These are phyloP conservation scores for Angomonas ambiguus DNA, from an alignment of 208 protist genomes.

Conservation along the genomic window DNA sequence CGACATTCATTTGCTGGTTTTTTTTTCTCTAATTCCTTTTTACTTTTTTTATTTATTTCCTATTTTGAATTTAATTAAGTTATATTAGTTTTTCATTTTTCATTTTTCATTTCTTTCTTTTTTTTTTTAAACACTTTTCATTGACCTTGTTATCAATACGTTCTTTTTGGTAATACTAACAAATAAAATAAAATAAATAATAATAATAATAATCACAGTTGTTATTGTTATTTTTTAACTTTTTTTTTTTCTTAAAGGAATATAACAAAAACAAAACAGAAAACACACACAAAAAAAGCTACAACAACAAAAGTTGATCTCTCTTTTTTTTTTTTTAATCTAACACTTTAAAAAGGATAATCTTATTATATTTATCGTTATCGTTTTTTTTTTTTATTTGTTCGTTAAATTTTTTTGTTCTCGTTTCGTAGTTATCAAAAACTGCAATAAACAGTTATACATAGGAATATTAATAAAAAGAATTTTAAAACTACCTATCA, in stretches of 20 bases:
- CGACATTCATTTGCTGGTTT: not conserved
- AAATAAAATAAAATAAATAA: too few relatives aligned
- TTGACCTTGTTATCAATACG: not conserved
- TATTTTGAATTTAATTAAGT: not conserved
- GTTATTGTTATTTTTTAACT: not conserved
- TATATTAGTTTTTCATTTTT: too few relatives aligned
- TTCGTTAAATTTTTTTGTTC: not conserved
- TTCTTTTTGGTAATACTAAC: not conserved
- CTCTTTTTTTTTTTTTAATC: slow-evolving; percentile 9
- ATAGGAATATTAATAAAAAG: too few relatives aligned
- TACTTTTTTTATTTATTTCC: slow-evolving; percentile 6
- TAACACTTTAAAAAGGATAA: not conserved
- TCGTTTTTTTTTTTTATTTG: slow-evolving; percentile 12
- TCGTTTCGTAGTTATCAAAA: too few relatives aligned
- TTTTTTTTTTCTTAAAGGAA: not conserved
- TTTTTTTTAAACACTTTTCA: too few relatives aligned
- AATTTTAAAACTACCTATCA: not conserved
- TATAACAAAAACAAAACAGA: not conserved
- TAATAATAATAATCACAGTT: too few relatives aligned
- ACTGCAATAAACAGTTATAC: too few relatives aligned
- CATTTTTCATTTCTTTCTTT: slow-evolving; percentile 7
- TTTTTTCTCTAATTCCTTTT: not conserved
- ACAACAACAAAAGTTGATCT: slow-evolving; percentile 1
- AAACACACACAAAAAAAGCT: not conserved
- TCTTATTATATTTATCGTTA: too few relatives aligned